phyloP scores from a whole-genome alignment of 2,329 filamentous ascomycete species.

The Claviceps sp. region DNA sequence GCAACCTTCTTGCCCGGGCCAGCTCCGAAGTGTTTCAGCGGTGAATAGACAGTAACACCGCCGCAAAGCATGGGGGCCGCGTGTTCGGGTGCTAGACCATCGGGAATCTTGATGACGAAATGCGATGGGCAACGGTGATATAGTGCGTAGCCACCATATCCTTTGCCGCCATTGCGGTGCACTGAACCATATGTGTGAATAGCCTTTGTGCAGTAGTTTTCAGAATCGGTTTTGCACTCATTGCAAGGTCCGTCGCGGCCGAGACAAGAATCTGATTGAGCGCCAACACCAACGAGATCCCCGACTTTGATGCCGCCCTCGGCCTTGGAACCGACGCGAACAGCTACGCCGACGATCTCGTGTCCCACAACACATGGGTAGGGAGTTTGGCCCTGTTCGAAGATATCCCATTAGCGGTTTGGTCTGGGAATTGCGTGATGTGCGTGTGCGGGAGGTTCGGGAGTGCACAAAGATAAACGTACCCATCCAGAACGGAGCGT shows the following conservation, averaged over 20 bases:
- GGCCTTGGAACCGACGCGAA: constrained; percentile 37
- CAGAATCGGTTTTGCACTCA: constrained; percentile 26
- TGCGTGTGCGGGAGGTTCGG: not conserved
- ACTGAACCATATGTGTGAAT: constrained; percentile 39
- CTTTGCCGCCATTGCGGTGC: constrained; percentile 15
- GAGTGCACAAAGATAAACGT: not conserved
- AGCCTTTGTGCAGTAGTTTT: constrained; percentile 28
- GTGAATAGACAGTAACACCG: constrained; percentile 54
- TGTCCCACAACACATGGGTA: constrained; percentile 45
- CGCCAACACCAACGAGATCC: constrained; percentile 50
- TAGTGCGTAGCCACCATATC: constrained; percentile 35
- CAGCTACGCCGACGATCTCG: constrained; percentile 49
- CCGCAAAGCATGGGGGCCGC: constrained; percentile 56
- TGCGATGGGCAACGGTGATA: constrained; percentile 22
- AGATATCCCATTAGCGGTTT: not conserved
- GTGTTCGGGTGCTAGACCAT: constrained; percentile 24
- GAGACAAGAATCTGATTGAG: constrained; percentile 43
- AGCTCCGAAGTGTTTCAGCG: constrained; percentile 46
- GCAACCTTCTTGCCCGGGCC: constrained; percentile 56
- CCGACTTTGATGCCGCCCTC: constrained; percentile 39
- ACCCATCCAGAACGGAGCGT: constrained; percentile 41
- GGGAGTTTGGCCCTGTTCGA: constrained; percentile 3
- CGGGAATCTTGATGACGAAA: constrained; percentile 39
- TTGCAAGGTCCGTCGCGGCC: constrained; percentile 23
- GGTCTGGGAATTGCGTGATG: not conserved